Evolutionary conservation across 768 basidiomycete species (phyloP), one percentile per base, ranked within the genome.

Genomic region (Boletus sp.): DNA sequence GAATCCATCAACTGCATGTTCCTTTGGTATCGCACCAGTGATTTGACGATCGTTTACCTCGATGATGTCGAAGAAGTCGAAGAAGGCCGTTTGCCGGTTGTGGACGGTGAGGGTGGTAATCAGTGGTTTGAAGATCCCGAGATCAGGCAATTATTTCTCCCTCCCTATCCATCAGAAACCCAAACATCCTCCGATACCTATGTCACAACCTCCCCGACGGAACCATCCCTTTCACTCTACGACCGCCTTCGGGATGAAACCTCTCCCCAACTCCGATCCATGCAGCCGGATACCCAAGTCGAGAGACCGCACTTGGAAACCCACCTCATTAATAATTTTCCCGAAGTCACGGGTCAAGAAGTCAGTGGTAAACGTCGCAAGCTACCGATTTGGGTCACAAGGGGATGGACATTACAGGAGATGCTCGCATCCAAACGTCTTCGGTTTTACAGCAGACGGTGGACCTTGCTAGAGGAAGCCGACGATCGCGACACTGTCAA

Each of bases 1-100:
- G 70, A 70, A 51, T 70, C 70, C 28, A 64, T 70, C 50, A 70
- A 70, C 44, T 65, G 49, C 54, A 70, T 71, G 68, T 70, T 69
- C 41, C 44, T 58, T 3, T 70, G 70, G 68, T 70, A 70, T 60
- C 56, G 47, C 30, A 48, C 35, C 33, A 70, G 70, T 30, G 61
- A 65, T 3, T 44, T 70, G 47, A 70, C 70, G 8, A 56, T 70
- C 58, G 70, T 70, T 8, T 69, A 70, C 30, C 70, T 69, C 28
- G 56, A 58, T 14, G 68, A 71, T 33, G 59, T 69, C 6, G 61
- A 69, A 1, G 68, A 71, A 7, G 60, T 69, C 1, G 36, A 52
- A 29, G 40, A 54, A 5, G 68, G 59, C 1, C 63, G 63, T 17
- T 40, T 68, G 11, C 46, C 53, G 2, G 18, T 56, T 5, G 30